Evolutionary conservation across 2,329 filamentous ascomycete genomes (phyloP), one percentile per base, ranked within the genome.

Genomic region (Lachnellula arida): DNA sequence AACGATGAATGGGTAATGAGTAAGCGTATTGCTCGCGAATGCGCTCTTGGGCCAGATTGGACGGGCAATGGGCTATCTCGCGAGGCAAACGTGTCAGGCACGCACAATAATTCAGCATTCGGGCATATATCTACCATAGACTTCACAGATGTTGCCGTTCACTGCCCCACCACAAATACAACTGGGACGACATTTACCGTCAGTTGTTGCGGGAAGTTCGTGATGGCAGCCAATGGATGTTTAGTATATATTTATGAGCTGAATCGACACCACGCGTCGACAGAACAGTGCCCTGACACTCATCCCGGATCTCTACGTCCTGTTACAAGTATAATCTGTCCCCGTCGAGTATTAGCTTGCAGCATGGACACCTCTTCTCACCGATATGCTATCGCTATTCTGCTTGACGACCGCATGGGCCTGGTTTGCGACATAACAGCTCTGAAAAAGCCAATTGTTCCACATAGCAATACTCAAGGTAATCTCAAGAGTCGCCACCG

Each of bases 311-410:
- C 64, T 63, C 51, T 80, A 53, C 59, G 71, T 44, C 78, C 77
- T 2, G 67, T 83, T 15, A 76, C 81, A 1, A 78, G 72, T 42
- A 76, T 88, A 11, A 66, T 77, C 14, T 87, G 84, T 62, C 82
- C 81, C 12, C 73, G 75, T 15, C 72, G 77, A 46, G 78, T 87
- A 2, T 66, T 88, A 5, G 76, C 78, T 3, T 80, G 82, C 62
- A 81, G 81, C 59, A 85, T 88, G 76, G 82, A 87, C 66, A 81
- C 81, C 0, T 84, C 79, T 4, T 77, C 75, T 2, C 72, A 78
- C 8, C 74, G 76, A 44, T 75, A 81, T 61, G 76, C 81, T 6
- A 72, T 87, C 51, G 84, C 82, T 15, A 77, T 81, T 32, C 71
- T 88, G 8, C 72, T 87, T 47, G 77, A 82, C 58, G 81, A 81